Evolutionary conservation across 2,329 filamentous ascomycete species (phyloP), one percentile per base, ranked within the genome.

Genomic region (Paecilomyces variotii): DNA sequence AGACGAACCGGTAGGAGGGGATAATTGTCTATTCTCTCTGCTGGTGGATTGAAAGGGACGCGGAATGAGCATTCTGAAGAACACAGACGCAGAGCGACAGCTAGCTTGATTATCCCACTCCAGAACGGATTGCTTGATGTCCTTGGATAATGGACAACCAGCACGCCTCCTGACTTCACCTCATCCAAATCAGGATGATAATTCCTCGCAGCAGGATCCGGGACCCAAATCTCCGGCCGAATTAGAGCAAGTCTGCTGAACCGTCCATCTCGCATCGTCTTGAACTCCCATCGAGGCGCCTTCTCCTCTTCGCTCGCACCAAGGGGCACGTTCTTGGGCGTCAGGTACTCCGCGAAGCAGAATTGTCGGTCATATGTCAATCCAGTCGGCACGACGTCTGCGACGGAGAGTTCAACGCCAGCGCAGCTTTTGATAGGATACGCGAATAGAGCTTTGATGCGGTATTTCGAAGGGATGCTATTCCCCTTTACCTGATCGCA

Each of bases 351-450:
- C 1, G 89, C 91, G 70, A 97, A 90, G 54, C 85, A 87, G 77
- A 91, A 96, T 64, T 93, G 83, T 4, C 91, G 84, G 74, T 97
- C 91, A 72, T 88, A 89, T 70, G 87, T 83, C 58, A 96, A 79
- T 1, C 91, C 91, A 2, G 84, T 84, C 4, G 84, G 77, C 53
- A 90, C 74, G 14, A 94, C 80, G 57, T 84, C 82, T 60, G 83
- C 84, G 61, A 80, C 76, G 56, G 82, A 76, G 53, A 96, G 74
- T 74, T 94, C 90, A 57, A 96, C 85, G 28, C 88, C 89, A 58
- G 78, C 79, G 71, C 91, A 96, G 58, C 88, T 90, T 76, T 95
- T 93, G 71, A 96, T 76, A 0, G 92, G 91, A 72, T 94, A 93
- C 60, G 91, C 82, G 76, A 86, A 87, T 56, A 96, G 78, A 57